These are phyloP conservation scores for Gardenia jasminoides DNA, from an alignment of 257 asterid species.

Conservation along the genomic window DNA sequence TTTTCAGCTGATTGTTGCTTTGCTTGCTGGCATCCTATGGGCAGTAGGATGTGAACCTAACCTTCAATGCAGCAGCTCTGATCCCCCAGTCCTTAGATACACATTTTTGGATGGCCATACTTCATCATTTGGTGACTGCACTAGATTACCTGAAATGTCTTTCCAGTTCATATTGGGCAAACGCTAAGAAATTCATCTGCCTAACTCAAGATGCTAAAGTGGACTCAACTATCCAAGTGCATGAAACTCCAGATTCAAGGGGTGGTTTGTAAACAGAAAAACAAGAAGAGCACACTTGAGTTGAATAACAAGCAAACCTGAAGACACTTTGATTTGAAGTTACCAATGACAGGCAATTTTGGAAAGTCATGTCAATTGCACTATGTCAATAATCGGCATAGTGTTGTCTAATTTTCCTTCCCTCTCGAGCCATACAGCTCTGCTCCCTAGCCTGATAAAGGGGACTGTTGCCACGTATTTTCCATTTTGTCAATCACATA, in stretches of 20 bases:
- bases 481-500: not conserved
- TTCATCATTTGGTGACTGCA: not conserved
- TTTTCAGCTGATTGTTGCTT: conserved; percentile 4
- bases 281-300: not conserved
- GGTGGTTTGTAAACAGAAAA: not conserved
- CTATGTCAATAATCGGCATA: not conserved
- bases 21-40: conserved; percentile 9
- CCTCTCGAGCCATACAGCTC: not conserved
- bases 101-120: conserved; percentile 10
- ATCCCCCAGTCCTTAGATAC: not conserved
- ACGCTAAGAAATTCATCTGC: not conserved
- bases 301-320: not conserved
- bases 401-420: not conserved
- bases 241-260: not conserved
- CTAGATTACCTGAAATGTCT: not conserved
- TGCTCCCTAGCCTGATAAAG: not conserved
- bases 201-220: not conserved
- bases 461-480: not conserved
- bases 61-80: not conserved
- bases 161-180: not conserved
- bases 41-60: not conserved
- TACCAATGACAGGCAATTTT: not conserved
- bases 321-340: not conserved
- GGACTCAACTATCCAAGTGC: not conserved
- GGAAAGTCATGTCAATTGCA: not conserved